These are phyloP conservation scores for Neofusicoccum laricinum DNA, from an alignment of 2,329 filamentous ascomycete genomes.

Conservation along the genomic window DNA sequence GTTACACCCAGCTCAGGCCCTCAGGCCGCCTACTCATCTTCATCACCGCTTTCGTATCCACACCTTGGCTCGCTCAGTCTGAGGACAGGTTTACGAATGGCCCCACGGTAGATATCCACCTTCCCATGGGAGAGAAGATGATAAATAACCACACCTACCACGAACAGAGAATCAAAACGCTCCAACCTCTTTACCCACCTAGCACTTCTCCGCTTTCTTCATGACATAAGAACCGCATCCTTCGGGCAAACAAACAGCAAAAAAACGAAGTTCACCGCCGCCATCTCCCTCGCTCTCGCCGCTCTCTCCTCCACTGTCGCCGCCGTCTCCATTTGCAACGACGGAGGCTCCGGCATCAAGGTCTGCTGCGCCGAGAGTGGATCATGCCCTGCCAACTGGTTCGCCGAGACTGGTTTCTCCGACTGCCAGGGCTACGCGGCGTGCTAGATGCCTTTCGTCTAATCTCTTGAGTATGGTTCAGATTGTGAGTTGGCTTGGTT, in stretches of 20 bases:
- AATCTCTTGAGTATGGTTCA: too few relatives aligned
- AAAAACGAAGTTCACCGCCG: neutral
- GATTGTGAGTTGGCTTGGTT: too few relatives aligned
- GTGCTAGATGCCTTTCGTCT: too few relatives aligned
- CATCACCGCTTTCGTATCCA: neutral
- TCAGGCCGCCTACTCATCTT: neutral
- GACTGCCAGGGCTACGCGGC: too few relatives aligned
- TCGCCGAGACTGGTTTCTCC: too few relatives aligned
- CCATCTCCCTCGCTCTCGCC: neutral
- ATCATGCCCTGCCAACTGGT: too few relatives aligned
- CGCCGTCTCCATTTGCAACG: neutral
- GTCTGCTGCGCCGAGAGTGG: neutral
- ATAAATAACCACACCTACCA: neutral
- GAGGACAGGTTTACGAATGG: too few relatives aligned
- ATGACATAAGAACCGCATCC: too few relatives aligned
- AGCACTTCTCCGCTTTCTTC: too few relatives aligned
- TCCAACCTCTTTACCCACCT: neutral
- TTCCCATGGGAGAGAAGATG: neutral
- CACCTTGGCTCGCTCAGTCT: neutral
- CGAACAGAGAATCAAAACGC: too few relatives aligned
- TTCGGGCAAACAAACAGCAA: neutral
- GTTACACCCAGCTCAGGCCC: neutral
- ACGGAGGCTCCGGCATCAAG: neutral
- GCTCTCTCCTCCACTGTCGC: neutral
- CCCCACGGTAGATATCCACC: too few relatives aligned